phyloP scores from a whole-genome alignment of 768 basidiomycete species.

The Rhizopogon vulgaris region DNA sequence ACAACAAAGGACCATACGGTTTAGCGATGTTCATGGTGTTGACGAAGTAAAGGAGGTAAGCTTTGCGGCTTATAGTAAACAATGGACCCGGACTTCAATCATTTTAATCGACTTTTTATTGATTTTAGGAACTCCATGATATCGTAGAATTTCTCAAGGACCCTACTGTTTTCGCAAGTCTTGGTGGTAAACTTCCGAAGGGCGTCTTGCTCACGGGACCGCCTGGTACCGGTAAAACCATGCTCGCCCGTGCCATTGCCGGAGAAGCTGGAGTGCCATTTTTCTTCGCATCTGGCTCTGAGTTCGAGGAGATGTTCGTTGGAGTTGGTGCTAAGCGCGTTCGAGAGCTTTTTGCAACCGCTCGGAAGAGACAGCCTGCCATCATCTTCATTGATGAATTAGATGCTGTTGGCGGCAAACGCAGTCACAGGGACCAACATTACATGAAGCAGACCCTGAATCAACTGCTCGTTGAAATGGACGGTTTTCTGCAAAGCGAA shows the following conservation, averaged over 20 bases:
- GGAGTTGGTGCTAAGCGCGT: constrained; percentile 94
- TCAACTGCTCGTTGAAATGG: constrained; percentile 94
- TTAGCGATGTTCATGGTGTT: constrained; percentile 94
- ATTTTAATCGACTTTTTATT: constrained; percentile 4
- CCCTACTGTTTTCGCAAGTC: constrained; percentile 79
- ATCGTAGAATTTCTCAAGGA: constrained; percentile 94
- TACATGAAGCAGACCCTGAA: constrained; percentile 95
- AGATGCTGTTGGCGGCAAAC: constrained; percentile 89
- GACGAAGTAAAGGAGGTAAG: constrained; percentile 91
- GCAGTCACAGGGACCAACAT: constrained; percentile 76
- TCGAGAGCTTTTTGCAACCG: constrained; percentile 89
- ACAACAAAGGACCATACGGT: constrained; percentile 78
- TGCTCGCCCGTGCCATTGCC: constrained; percentile 95
- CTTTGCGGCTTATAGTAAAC: background rate
- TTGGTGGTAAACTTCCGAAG: constrained; percentile 93
- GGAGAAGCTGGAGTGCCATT: constrained; percentile 98
- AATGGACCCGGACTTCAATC: background rate
- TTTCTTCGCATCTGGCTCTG: constrained; percentile 93
- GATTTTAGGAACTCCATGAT: constrained; percentile 77
- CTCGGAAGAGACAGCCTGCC: constrained; percentile 90
- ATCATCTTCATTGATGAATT: constrained; percentile 99
- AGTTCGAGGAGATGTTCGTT: constrained; percentile 98
- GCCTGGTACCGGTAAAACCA: constrained; percentile 77
- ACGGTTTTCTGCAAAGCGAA: constrained; percentile 90
- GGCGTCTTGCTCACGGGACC: constrained; percentile 89